Conservation (phyloP, 2,329 filamentous ascomycete genomes). For the Aspergillus ibericus region DNA sequence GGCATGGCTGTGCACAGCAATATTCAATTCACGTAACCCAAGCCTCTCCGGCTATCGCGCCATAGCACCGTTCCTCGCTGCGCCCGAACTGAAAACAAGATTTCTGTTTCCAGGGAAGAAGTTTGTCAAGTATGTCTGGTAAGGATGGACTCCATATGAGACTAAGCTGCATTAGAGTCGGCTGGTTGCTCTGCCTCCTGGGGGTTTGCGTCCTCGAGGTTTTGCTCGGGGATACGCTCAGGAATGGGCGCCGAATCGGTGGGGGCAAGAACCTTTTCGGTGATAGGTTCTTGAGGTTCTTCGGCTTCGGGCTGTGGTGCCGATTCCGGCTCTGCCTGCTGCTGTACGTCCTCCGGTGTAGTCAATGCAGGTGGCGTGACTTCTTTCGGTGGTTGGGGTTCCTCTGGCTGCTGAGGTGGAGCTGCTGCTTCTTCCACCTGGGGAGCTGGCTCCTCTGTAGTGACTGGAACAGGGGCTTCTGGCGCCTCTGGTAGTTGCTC, state of each 20-base stretch:
- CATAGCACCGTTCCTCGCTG: too few relatives aligned
- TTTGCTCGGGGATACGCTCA: background rate
- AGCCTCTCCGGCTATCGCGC: too few relatives aligned
- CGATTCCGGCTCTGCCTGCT: background rate
- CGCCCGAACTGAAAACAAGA: too few relatives aligned
- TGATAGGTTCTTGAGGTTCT: background rate
- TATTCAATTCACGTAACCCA: background rate
- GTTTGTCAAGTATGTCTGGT: background rate
- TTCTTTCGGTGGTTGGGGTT: background rate
- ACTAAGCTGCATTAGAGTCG: background rate
- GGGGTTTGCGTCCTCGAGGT: background rate
- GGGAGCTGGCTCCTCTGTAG: background rate
- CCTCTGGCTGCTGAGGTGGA: background rate
- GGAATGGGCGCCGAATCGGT: background rate
- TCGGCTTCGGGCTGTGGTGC: background rate
- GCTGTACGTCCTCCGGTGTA: background rate
- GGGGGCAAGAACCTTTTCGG: background rate
- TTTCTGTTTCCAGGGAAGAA: too few relatives aligned
- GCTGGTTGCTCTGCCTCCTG: background rate
- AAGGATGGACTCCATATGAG: background rate
- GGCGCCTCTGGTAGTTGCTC: background rate
- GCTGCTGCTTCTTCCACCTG: constrained; percentile 1
- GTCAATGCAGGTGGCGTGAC: background rate
- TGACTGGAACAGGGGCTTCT: background rate
- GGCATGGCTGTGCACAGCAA: background rate